These are phyloP conservation scores for Tilletia walkeri DNA, from an alignment of 1,284 basidiomycete genomes.

Conservation along the genomic window DNA sequence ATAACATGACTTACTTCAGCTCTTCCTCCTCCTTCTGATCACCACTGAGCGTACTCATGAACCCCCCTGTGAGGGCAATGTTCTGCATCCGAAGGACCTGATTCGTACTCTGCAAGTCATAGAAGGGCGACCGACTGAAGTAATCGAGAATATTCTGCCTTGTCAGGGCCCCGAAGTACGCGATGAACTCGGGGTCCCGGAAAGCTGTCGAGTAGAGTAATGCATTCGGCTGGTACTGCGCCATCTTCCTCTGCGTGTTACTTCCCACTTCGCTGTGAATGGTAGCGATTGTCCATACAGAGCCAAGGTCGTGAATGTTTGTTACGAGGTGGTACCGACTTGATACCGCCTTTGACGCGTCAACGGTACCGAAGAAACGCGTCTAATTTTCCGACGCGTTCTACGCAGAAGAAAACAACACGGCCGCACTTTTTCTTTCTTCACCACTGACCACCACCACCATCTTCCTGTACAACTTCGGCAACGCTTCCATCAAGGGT, in stretches of 20 bases:
- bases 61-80: slow-evolving; percentile 29
- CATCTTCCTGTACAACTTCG: background rate
- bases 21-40: slow-evolving; percentile 31
- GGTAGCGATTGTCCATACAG: too few relatives aligned
- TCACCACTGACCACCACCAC: background rate
- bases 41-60: slow-evolving; percentile 20
- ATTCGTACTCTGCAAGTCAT: slow-evolving; percentile 47
- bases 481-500: background rate
- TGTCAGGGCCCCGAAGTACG: slow-evolving; percentile 26
- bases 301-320: too few relatives aligned
- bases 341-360: background rate
- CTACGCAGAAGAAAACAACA: background rate
- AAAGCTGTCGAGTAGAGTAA: slow-evolving; percentile 12
- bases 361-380: background rate
- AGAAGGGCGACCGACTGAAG: slow-evolving; percentile 50
- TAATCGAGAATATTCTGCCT: slow-evolving; percentile 46
- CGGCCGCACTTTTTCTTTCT: background rate
- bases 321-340: background rate
- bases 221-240: background rate
- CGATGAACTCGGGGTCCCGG: slow-evolving; percentile 17
- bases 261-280: too few relatives aligned
- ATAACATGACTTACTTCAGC: slow-evolving; percentile 21
- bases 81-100: slow-evolving; percentile 54
- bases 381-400: background rate
- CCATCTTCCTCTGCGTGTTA: background rate